Conservation (phyloP, 129 eudicot genomes). For the Ambrosia trifida region DNA sequence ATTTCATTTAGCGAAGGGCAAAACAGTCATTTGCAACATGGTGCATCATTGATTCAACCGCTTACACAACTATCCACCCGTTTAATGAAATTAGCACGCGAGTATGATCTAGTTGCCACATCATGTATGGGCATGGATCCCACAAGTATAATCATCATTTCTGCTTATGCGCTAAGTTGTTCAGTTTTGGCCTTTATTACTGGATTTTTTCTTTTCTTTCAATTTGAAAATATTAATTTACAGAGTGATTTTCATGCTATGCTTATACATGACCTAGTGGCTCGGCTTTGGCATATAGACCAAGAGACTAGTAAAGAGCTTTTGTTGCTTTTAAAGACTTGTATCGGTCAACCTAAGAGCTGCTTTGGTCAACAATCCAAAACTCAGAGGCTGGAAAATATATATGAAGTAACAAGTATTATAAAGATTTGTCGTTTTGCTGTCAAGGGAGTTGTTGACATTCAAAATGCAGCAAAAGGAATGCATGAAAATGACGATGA, state of each 20-base stretch:
- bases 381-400: conserved; percentile 32
- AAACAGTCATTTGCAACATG: conserved; percentile 16
- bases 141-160: conserved; percentile 46
- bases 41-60: conserved; percentile 33
- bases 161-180: conserved; percentile 68
- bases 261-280: conserved; percentile 56
- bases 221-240: conserved; percentile 15
- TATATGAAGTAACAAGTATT: conserved; percentile 42
- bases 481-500: conserved; percentile 27
- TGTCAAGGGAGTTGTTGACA: conserved; percentile 42
- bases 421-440: conserved; percentile 44
- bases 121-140: conserved; percentile 59
- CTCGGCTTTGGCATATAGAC: conserved; percentile 54
- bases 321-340: conserved; percentile 39
- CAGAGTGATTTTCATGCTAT: conserved; percentile 30
- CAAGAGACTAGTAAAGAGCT: conserved; percentile 52
- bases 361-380: conserved; percentile 23
- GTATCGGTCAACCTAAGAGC: conserved; percentile 35
- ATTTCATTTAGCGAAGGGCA: conserved; percentile 22
- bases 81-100: conserved; percentile 52
- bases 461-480: conserved; percentile 43
- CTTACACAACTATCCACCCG: conserved; percentile 43
- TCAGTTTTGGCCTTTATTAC: conserved; percentile 74
- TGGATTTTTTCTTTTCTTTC: conserved; percentile 49
- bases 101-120: conserved; percentile 59